These are phyloP conservation scores for Neoboletus subvelutipes DNA, from an alignment of 768 basidiomycete species.

Conservation along the genomic window DNA sequence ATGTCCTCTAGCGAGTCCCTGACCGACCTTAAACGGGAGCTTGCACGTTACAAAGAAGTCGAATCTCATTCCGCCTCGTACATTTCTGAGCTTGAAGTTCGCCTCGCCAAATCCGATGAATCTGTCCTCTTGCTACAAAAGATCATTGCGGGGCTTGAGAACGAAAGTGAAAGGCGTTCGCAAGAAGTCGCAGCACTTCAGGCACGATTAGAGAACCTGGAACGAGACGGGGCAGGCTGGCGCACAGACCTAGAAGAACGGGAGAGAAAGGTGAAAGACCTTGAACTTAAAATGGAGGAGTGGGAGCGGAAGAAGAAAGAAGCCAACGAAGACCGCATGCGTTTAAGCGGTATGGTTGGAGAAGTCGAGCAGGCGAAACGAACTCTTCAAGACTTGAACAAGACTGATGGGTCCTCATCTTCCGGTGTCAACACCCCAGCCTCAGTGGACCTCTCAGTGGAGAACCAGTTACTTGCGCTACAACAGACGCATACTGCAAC, in stretches of 20 bases:
- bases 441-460: slow-evolving; percentile 41
- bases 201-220: slow-evolving; percentile 63
- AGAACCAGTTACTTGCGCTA: slow-evolving; percentile 68
- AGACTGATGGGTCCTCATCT: slow-evolving; percentile 31
- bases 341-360: slow-evolving; percentile 65
- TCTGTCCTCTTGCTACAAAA: slow-evolving; percentile 67
- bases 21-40: slow-evolving; percentile 80
- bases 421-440: slow-evolving; percentile 32
- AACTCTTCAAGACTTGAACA: slow-evolving; percentile 52
- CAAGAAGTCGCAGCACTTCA: slow-evolving; percentile 73
- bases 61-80: slow-evolving; percentile 75
- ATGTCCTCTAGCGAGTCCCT: slow-evolving; percentile 76
- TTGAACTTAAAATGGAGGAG: slow-evolving; percentile 77
- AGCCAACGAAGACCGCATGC: slow-evolving; percentile 61
- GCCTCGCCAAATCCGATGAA: slow-evolving; percentile 76
- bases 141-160: slow-evolving; percentile 74
- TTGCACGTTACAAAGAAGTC: slow-evolving; percentile 70
- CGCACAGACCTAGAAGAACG: slow-evolving; percentile 80
- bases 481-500: slow-evolving; percentile 82
- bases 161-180: slow-evolving; percentile 70
- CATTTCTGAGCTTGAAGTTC: slow-evolving; percentile 82
- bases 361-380: slow-evolving; percentile 71
- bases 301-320: slow-evolving; percentile 74
- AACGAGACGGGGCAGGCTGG: slow-evolving; percentile 79
- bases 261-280: slow-evolving; percentile 68